Evolutionary conservation across 1,284 basidiomycete species (phyloP).

Genomic region (Ustilago crameri): DNA sequence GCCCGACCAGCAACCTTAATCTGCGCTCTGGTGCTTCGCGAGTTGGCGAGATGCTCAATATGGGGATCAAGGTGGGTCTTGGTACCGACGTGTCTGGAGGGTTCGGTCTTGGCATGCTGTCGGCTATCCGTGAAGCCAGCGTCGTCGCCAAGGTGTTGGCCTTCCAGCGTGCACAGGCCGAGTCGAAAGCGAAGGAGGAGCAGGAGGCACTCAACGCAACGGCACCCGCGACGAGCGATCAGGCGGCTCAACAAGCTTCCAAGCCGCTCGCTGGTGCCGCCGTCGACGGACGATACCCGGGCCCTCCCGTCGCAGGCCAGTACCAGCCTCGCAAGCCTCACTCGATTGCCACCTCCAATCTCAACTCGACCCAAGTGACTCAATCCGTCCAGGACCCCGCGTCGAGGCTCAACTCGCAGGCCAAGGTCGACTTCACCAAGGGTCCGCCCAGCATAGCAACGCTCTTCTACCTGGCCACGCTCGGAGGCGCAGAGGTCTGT

Average conservation of each 20-base stretch:
- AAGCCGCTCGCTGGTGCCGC: slow-evolving; percentile 34
- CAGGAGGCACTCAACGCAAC: slow-evolving; percentile 13
- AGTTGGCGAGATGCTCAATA: slow-evolving; percentile 82
- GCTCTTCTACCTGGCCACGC: slow-evolving; percentile 87
- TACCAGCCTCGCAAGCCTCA: slow-evolving; percentile 41
- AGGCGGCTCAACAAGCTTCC: slow-evolving; percentile 19
- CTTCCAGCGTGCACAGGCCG: slow-evolving; percentile 52
- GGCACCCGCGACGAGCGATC: slow-evolving; percentile 24
- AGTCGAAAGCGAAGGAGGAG: slow-evolving; percentile 42
- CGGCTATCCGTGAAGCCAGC: slow-evolving; percentile 83
- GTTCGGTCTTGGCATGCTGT: slow-evolving; percentile 83
- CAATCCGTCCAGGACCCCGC: slow-evolving; percentile 33
- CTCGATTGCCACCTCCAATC: slow-evolving; percentile 39
- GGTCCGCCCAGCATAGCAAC: slow-evolving; percentile 79
- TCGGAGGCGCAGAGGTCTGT: slow-evolving; percentile 89
- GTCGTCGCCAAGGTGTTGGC: slow-evolving; percentile 80
- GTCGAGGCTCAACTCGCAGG: slow-evolving; percentile 23
- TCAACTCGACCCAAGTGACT: slow-evolving; percentile 25
- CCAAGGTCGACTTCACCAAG: slow-evolving; percentile 71
- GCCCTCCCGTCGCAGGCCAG: slow-evolving; percentile 44
- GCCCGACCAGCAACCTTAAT: slow-evolving; percentile 88
- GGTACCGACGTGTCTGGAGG: slow-evolving; percentile 94
- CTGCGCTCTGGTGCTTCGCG: slow-evolving; percentile 83
- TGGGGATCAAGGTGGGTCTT: slow-evolving; percentile 83
- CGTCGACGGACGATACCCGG: slow-evolving; percentile 41